A percentile compares a stretch with the other conserved stretches of the same genome.
These are phyloP conservation scores for Lotmaria passim DNA, from an alignment of 208 protist genomes.

Conservation along the genomic window DNA sequence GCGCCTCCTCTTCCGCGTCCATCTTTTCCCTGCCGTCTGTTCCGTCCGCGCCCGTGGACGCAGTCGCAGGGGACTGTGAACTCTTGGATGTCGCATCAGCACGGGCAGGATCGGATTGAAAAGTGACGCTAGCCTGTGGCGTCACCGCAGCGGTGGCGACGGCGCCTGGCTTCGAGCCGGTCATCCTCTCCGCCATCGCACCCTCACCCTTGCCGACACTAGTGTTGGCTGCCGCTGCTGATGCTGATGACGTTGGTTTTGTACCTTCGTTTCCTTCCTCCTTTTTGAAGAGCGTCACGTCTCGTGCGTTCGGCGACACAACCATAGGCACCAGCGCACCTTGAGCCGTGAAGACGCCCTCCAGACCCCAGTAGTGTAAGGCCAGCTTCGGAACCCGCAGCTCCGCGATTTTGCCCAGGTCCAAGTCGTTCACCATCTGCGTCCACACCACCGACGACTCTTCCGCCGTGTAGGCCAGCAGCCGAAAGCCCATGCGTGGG, in stretches of 20 bases:
- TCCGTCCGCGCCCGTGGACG: neutral
- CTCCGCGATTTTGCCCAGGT: conserved; percentile 71
- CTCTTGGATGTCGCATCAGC: too few relatives aligned
- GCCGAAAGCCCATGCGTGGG: conserved; percentile 73
- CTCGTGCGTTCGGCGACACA: conserved; percentile 3
- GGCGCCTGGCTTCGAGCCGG: too few relatives aligned
- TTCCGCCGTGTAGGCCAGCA: conserved; percentile 78
- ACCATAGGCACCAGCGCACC: conserved; percentile 33
- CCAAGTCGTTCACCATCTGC: conserved; percentile 87
- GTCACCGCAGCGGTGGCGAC: too few relatives aligned
- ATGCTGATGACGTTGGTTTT: too few relatives aligned
- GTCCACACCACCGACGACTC: conserved; percentile 87
- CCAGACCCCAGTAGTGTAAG: conserved; percentile 70
- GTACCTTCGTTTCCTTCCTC: neutral
- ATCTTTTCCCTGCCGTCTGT: too few relatives aligned
- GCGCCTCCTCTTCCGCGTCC: neutral
- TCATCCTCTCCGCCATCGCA: too few relatives aligned
- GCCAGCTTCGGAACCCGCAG: conserved; percentile 51
- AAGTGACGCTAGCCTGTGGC: too few relatives aligned
- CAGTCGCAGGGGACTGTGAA: neutral
- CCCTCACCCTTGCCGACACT: too few relatives aligned
- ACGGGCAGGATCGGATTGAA: too few relatives aligned
- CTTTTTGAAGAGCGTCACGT: neutral
- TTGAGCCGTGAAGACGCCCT: conserved; percentile 34
- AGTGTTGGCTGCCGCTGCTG: too few relatives aligned